Conservation (phyloP, 164 flowering plant species). For the Umbilicus rupestris region DNA sequence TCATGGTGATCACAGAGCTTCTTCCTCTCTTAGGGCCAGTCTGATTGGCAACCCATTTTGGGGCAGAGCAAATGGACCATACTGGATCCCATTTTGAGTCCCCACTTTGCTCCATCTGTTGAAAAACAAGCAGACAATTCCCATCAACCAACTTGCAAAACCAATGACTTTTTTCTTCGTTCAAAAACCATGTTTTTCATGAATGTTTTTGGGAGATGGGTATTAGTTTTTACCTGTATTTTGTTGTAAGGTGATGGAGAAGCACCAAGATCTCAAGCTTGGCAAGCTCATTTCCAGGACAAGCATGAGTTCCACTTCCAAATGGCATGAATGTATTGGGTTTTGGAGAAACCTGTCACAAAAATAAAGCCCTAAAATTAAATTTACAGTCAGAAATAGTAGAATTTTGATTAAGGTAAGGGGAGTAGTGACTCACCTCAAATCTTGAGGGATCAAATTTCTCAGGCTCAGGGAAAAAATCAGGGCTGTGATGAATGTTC, state of each 20-base stretch:
- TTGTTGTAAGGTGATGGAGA: constrained; percentile 87
- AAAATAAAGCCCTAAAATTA: no score
- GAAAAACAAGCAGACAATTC: not conserved
- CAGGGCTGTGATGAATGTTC: constrained; percentile 91
- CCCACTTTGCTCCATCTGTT: constrained; percentile 76
- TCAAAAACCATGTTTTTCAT: no score
- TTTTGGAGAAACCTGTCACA: constrained; percentile 73
- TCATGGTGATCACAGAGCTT: not conserved
- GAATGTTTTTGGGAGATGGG: no score
- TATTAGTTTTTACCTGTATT: constrained; percentile 97
- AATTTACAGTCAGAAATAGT: no score
- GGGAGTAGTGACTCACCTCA: constrained; percentile 76
- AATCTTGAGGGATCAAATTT: constrained; percentile 96
- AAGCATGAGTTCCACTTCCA: constrained; percentile 87
- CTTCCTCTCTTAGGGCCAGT: constrained; percentile 21
- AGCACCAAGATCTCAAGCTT: constrained; percentile 82
- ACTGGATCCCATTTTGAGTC: constrained; percentile 71
- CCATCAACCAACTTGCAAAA: no score
- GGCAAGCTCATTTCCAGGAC: constrained; percentile 97
- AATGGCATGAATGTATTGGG: constrained; percentile 93
- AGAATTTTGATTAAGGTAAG: no score
- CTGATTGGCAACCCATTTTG: constrained; percentile 79
- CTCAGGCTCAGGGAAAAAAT: constrained; percentile 70
- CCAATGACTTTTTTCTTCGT: no score
- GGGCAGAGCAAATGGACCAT: constrained; percentile 93